Conservation (phyloP, 805 yeast genomes). For the Cyberlindnera nakhonratchasimensis region DNA sequence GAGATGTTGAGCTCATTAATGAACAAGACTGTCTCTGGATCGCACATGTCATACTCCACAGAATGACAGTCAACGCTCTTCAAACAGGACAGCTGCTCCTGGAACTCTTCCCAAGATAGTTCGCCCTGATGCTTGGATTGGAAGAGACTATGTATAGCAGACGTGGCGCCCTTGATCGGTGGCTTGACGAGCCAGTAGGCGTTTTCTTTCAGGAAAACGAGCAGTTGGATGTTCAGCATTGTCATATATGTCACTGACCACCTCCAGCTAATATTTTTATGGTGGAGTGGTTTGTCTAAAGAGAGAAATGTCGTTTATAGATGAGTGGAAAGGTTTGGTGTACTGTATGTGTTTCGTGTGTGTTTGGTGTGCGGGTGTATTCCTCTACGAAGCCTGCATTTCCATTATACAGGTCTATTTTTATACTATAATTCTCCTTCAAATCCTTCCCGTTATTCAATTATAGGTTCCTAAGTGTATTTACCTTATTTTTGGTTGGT, state of each 20-base stretch:
- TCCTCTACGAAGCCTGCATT: no score
- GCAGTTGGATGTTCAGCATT: background rate
- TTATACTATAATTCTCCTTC: no score
- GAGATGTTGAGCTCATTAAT: slow-evolving; percentile 19
- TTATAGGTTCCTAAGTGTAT: no score
- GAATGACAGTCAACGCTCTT: slow-evolving; percentile 11
- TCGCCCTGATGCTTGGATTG: slow-evolving; percentile 1
- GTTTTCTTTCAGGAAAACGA: slow-evolving; percentile 14
- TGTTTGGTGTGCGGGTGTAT: background rate
- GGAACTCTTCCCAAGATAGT: slow-evolving; percentile 8
- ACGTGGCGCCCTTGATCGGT: slow-evolving; percentile 18
- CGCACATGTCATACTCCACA: slow-evolving; percentile 7
- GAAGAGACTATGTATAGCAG: slow-evolving; percentile 16
- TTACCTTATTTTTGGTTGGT: no score
- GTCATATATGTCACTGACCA: no score
- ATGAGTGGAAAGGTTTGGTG: no score
- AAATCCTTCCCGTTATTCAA: no score
- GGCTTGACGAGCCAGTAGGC: slow-evolving; percentile 11
- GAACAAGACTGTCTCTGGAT: slow-evolving; percentile 12
- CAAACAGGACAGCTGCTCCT: slow-evolving; percentile 7
- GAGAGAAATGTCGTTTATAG: background rate
- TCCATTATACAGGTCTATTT: no score
- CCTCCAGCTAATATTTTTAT: background rate
- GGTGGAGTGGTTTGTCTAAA: background rate
- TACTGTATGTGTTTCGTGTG: background rate